Conservation (phyloP, 208 protist species). For the Leishmania tropica region DNA sequence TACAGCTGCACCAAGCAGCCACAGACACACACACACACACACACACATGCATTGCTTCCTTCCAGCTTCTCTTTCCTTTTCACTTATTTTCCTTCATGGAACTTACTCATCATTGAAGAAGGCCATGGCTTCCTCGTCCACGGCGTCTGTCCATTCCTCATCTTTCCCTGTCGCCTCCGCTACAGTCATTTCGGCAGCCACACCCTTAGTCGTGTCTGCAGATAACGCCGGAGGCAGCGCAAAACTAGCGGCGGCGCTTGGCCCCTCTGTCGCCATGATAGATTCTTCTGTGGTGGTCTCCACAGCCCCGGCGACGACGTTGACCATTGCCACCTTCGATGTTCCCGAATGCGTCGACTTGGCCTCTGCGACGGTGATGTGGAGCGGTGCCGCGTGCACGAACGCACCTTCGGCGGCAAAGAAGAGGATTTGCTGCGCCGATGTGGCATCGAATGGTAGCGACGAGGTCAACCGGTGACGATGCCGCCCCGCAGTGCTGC, state of each 20-base stretch:
- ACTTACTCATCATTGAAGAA: constrained; percentile 44
- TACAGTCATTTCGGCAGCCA: background rate
- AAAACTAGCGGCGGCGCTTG: no score
- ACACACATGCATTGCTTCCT: no score
- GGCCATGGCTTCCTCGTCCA: constrained; percentile 51
- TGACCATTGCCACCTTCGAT: background rate
- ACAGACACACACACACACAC: background rate
- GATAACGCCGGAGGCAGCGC: background rate
- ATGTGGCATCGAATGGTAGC: background rate
- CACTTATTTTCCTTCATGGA: no score
- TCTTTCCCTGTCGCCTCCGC: background rate
- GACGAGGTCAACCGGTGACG: background rate
- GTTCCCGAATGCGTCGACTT: background rate
- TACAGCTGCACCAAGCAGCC: background rate
- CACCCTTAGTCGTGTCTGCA: background rate
- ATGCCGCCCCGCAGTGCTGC: background rate
- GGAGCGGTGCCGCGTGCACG: constrained; percentile 11
- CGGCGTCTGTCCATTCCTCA: constrained; percentile 24
- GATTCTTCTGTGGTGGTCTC: background rate
- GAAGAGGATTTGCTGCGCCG: constrained; percentile 5
- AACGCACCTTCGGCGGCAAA: background rate
- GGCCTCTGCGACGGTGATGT: background rate
- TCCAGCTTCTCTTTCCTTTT: background rate
- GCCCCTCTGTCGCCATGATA: background rate
- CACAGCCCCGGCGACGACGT: background rate